Conservation (phyloP, 2,329 filamentous ascomycete genomes). For the Alternaria incomplexa region DNA sequence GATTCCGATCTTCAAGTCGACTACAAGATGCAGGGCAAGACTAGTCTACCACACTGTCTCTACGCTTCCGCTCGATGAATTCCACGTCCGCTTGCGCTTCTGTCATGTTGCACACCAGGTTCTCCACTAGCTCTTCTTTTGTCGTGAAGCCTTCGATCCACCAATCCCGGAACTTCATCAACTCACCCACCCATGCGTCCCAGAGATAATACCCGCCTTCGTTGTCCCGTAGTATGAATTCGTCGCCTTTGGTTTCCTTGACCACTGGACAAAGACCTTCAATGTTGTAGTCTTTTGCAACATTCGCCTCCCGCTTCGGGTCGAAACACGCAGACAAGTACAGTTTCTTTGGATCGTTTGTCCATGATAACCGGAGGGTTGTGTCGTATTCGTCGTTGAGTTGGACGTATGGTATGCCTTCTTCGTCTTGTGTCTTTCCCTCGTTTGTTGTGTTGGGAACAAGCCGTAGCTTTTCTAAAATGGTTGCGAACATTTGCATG, state of each 20-base stretch:
- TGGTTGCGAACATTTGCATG: not conserved
- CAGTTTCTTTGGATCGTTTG: conserved; percentile 11
- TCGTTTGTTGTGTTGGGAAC: not conserved
- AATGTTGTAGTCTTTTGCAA: conserved; percentile 11
- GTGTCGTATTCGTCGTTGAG: conserved; percentile 3
- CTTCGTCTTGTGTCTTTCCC: not conserved
- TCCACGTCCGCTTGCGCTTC: conserved; percentile 5
- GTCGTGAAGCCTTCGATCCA: conserved; percentile 6
- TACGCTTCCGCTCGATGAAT: not conserved
- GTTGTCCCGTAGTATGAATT: conserved; percentile 7
- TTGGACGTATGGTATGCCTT: conserved; percentile 8
- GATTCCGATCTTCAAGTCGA: not conserved
- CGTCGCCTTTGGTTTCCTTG: conserved; percentile 1
- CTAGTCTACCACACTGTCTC: conserved; percentile 1
- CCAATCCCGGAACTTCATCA: conserved; percentile 3
- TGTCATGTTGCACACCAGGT: conserved; percentile 5
- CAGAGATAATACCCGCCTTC: conserved; percentile 7
- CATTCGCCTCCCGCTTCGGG: not conserved
- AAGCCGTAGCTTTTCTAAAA: not conserved
- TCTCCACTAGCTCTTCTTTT: conserved; percentile 9
- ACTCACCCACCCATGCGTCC: conserved; percentile 8
- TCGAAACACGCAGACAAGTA: conserved; percentile 6
- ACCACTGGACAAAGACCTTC: conserved; percentile 8
- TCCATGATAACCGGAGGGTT: conserved; percentile 2
- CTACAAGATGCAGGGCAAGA: not conserved